Evolutionary conservation across 441 rosid genomes (phyloP).

Genomic region (Corymbia calophylla): DNA sequence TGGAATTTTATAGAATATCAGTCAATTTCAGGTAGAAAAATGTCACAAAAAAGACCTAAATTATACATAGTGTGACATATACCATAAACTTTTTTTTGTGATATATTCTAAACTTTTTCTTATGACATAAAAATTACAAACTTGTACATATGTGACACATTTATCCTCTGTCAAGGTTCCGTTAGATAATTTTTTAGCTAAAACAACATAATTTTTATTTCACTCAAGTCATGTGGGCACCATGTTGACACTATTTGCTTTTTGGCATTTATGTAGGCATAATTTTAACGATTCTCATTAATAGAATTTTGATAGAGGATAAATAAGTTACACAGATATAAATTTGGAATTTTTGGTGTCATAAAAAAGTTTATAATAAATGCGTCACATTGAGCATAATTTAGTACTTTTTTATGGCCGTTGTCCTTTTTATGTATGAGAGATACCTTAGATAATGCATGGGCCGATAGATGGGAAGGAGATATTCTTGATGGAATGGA

Average conservation of each 20-base stretch:
- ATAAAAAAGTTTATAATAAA: no score
- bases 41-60: not conserved
- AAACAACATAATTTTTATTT: no score
- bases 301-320: no score
- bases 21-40: not conserved
- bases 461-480: not conserved
- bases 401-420: not conserved
- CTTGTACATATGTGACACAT: not conserved
- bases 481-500: not conserved
- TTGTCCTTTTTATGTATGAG: not conserved
- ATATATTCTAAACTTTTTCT: not conserved
- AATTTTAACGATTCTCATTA: no score
- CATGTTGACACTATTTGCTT: not conserved
- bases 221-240: not conserved
- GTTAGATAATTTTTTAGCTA: not conserved
- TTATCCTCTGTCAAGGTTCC: not conserved
- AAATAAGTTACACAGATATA: no score
- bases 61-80: not conserved
- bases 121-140: not conserved
- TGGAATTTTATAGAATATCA: not conserved
- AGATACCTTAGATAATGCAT: not conserved
- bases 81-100: fast-evolving
- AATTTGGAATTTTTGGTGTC: not conserved
- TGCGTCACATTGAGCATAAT: not conserved
- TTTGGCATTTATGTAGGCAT: not conserved